phyloP scores from a whole-genome alignment of 108 stramenopile species.

The Cylindrotheca closterium region DNA sequence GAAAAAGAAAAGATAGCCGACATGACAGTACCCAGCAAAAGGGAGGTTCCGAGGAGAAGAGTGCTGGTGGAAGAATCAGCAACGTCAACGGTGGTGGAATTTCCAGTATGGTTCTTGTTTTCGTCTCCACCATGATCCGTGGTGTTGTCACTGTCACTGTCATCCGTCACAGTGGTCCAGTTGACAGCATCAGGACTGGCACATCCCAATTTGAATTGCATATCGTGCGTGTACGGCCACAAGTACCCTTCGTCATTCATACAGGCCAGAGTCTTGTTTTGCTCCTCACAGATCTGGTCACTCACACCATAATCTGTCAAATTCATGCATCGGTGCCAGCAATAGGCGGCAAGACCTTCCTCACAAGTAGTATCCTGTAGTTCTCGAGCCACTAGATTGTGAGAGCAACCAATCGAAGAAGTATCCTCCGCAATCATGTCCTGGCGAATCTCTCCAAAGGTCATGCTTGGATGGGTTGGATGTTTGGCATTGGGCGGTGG shows the following conservation, averaged over 20 bases:
- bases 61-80: too few species aligned
- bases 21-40: too few species aligned
- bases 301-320: constrained; percentile 43
- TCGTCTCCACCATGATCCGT: constrained; percentile 5
- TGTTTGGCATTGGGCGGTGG: constrained; percentile 66
- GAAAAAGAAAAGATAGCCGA: too few species aligned
- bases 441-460: constrained; percentile 63
- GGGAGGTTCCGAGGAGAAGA: too few species aligned
- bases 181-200: constrained; percentile 5
- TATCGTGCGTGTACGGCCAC: constrained; percentile 36
- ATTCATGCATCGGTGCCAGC: constrained; percentile 83
- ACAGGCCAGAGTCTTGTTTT: constrained; percentile 56
- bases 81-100: too few species aligned
- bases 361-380: constrained; percentile 45
- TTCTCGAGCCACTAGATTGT: constrained; percentile 30
- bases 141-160: constrained; percentile 3
- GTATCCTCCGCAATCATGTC: constrained; percentile 29
- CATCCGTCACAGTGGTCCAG: constrained; percentile 10
- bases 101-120: too few species aligned
- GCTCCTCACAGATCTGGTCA: constrained; percentile 48
- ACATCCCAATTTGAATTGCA: constrained; percentile 15
- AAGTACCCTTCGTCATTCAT: constrained; percentile 56
- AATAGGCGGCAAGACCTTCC: constrained; percentile 46
- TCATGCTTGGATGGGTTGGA: constrained; percentile 22
- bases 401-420: constrained; percentile 45